These are phyloP conservation scores for Botrytis byssoidea DNA, from an alignment of 2,329 filamentous ascomycete genomes.

Conservation along the genomic window DNA sequence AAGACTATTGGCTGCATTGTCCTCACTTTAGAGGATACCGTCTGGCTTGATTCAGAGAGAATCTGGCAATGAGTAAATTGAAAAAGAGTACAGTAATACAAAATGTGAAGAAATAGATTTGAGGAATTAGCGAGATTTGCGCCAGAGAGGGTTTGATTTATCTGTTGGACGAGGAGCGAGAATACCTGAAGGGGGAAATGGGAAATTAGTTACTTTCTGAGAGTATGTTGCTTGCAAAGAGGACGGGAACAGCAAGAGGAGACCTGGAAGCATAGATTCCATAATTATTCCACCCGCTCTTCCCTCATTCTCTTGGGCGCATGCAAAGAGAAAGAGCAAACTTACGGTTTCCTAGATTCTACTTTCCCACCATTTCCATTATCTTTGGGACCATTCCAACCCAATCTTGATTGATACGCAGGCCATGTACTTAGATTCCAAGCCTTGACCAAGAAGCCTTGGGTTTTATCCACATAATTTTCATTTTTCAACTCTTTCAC, in stretches of 20 bases:
- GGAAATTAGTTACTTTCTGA: not conserved
- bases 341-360: slow-evolving; percentile 36
- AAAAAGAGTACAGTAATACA: not conserved
- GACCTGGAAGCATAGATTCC: not conserved
- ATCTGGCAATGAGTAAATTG: not conserved
- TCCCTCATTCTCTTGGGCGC: not conserved
- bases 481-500: slow-evolving; percentile 68
- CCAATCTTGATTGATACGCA: slow-evolving; percentile 39
- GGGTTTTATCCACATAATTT: slow-evolving; percentile 71
- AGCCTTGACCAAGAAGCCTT: slow-evolving; percentile 65
- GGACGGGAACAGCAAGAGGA: not conserved
- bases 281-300: not conserved
- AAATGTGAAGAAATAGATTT: not conserved
- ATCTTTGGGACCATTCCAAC: slow-evolving; percentile 39
- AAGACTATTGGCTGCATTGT: not conserved
- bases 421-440: slow-evolving; percentile 54
- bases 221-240: not conserved
- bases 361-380: slow-evolving; percentile 27
- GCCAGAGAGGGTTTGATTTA: not conserved
- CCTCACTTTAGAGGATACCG: not conserved
- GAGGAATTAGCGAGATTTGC: not conserved
- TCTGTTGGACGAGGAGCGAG: slow-evolving; percentile 11
- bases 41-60: not conserved
- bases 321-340: slow-evolving; percentile 12
- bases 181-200: not conserved